A percentile compares a stretch with the other conserved stretches of the same genome.
These are phyloP conservation scores for Arabidopsis suecica DNA, from an alignment of 345 rosid genomes.

Conservation along the genomic window DNA sequence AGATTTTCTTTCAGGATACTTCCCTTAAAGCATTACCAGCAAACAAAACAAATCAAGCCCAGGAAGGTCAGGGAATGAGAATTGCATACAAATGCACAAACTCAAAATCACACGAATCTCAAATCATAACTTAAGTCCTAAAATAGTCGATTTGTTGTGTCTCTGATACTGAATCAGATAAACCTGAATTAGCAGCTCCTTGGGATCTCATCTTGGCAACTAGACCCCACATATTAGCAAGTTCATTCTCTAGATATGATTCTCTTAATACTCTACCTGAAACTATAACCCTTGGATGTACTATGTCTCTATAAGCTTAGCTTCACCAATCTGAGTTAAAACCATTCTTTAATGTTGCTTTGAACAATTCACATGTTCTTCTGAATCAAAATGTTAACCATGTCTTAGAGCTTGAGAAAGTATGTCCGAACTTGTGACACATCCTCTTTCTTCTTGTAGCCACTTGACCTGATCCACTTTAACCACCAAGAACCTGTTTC, in stretches of 20 bases:
- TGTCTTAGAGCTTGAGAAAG: no score
- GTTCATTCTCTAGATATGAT: slow-evolving; percentile 94
- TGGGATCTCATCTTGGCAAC: slow-evolving; percentile 86
- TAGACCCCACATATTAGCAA: slow-evolving; percentile 98
- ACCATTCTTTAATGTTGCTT: no score
- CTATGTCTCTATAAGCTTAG: no score
- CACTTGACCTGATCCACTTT: no score
- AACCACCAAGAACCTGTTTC: no score
- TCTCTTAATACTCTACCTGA: slow-evolving; percentile 50
- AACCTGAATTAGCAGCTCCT: slow-evolving; percentile 49
- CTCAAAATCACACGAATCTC: slow-evolving; percentile 8
- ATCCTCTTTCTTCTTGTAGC: no score
- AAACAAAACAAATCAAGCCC: slow-evolving; percentile 2
- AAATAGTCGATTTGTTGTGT: slow-evolving; percentile 24
- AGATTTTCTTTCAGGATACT: neutral
- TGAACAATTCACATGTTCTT: no score
- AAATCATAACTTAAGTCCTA: slow-evolving; percentile 36
- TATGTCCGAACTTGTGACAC: no score
- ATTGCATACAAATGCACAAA: neutral
- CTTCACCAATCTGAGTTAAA: no score
- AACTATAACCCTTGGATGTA: no score
- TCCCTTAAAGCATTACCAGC: slow-evolving; percentile 18
- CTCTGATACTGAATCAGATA: slow-evolving; percentile 48
- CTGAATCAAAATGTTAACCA: no score
- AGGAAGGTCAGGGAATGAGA: neutral